Evolutionary conservation across 345 rosid genomes (phyloP).

Genomic region (Eucalyptus cladocalyx): DNA sequence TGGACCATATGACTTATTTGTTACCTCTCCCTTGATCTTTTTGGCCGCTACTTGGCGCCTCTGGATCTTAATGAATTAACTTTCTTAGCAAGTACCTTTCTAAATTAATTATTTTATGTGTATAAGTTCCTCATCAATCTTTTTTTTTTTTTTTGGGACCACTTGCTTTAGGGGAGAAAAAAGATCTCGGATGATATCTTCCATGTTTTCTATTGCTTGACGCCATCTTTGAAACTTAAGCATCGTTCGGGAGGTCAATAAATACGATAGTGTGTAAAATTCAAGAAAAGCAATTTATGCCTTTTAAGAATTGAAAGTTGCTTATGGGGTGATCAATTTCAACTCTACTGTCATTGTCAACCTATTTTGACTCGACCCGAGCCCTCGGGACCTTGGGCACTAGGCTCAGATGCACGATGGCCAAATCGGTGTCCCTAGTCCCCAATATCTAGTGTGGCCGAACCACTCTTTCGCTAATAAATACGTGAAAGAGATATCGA

Average conservation of each 20-base stretch:
- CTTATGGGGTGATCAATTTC: neutral
- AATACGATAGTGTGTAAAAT: neutral
- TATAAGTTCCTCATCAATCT: neutral
- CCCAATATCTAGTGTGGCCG: neutral
- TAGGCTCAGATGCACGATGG: neutral
- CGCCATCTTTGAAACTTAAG: neutral
- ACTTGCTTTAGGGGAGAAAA: neutral
- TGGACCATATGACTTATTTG: neutral
- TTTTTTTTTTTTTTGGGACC: neutral
- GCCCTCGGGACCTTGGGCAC: neutral
- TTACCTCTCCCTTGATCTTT: neutral
- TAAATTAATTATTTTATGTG: neutral
- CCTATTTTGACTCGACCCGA: neutral
- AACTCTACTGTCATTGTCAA: accelerated
- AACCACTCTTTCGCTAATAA: neutral
- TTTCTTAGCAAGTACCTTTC: neutral
- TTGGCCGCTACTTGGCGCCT: neutral
- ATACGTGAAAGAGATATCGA: accelerated
- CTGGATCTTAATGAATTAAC: neutral
- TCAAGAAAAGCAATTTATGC: neutral
- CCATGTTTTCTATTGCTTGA: neutral
- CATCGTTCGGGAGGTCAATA: too few relatives aligned
- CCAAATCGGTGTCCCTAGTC: neutral
- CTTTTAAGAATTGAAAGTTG: neutral
- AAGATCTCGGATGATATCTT: neutral